Evolutionary conservation across 805 yeast genomes (phyloP).

Genomic region (Wickerhamiella lipophila): DNA sequence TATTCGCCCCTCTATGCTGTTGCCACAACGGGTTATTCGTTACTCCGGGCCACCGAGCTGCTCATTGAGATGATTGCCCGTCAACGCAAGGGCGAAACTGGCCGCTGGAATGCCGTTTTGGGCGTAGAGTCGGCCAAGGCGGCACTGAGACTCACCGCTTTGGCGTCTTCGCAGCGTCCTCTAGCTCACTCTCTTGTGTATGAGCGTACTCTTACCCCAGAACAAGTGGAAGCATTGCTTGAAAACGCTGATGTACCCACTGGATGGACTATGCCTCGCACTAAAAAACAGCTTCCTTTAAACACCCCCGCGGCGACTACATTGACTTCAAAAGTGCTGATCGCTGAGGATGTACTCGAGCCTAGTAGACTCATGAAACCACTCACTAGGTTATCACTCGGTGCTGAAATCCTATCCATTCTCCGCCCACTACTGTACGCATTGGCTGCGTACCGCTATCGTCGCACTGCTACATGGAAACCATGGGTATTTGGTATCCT

Average conservation of each 20-base stretch:
- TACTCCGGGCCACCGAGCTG: slow-evolving; percentile 28
- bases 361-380: slow-evolving; percentile 26
- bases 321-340: slow-evolving; percentile 23
- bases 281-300: slow-evolving; percentile 18
- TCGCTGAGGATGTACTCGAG: slow-evolving; percentile 26
- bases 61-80: slow-evolving; percentile 30
- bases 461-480: slow-evolving; percentile 26
- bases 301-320: slow-evolving; percentile 19
- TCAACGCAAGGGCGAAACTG: slow-evolving; percentile 21
- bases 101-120: slow-evolving; percentile 25
- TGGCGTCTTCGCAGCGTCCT: slow-evolving; percentile 24
- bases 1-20: slow-evolving; percentile 21
- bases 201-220: slow-evolving; percentile 30
- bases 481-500: slow-evolving; percentile 32
- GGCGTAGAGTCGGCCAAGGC: slow-evolving; percentile 27
- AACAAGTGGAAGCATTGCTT: slow-evolving; percentile 16
- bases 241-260: neutral
- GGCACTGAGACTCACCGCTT: slow-evolving; percentile 24
- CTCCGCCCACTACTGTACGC: slow-evolving; percentile 32
- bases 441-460: slow-evolving; percentile 22
- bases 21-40: slow-evolving; percentile 24
- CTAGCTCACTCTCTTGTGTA: slow-evolving; percentile 25
- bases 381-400: slow-evolving; percentile 18
- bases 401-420: slow-evolving; percentile 29
- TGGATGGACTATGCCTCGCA: slow-evolving; percentile 20